Base-by-base conservation (phyloP, 306 rosid genomes). In the Cicer yamashitae region DNA sequence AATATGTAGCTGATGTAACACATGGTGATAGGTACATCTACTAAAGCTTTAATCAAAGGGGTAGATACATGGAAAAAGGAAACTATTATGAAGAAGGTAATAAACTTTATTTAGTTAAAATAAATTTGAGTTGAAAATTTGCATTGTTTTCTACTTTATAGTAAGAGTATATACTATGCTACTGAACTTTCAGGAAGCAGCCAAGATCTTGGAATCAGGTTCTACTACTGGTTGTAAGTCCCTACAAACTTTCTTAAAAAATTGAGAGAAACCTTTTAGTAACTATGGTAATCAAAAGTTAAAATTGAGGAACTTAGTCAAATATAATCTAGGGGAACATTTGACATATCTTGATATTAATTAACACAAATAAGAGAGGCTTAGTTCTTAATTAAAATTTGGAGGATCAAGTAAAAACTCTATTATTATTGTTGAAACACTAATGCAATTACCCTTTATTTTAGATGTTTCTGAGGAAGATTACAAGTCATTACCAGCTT, bases 61-160 rank as follows among this genome's bases (percentile, higher is more conserved):
- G 14, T 88, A 69, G 88, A 91, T 7, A 87, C 96, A 73, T 91
- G 93, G 93, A 91, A 89, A 78, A 87, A 87, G 73, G 96, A 91
- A 74, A 85, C 96, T 58, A 48, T 73, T 75, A 87, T 91, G 96
- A 88, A 85, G 65, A 87, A 78, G 91, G 96, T 91, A 68, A 67
- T 89, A 68, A 67, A 50, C 8, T 22, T 25, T 15, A 51, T 65
- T 8, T 57, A 13, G 6, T 67, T 53, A 13, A 18, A 65, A 57
- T 7, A 7, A 22, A 78, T 73, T 53, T 46, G 14, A 47, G 30
- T 41, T 50, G 50, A 81, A 30, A 30, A n/a, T 67, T 14, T 65
- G 39, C 12, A 34, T 14, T 47, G 6, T 38, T 40, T 14, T 54
- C 67, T 40, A 69, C 73, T 72, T 81, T 18, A 56, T 73, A 43